phyloP scores from a whole-genome alignment of 192 early-diverging fungal species.

The Rhizophagus sp. region DNA sequence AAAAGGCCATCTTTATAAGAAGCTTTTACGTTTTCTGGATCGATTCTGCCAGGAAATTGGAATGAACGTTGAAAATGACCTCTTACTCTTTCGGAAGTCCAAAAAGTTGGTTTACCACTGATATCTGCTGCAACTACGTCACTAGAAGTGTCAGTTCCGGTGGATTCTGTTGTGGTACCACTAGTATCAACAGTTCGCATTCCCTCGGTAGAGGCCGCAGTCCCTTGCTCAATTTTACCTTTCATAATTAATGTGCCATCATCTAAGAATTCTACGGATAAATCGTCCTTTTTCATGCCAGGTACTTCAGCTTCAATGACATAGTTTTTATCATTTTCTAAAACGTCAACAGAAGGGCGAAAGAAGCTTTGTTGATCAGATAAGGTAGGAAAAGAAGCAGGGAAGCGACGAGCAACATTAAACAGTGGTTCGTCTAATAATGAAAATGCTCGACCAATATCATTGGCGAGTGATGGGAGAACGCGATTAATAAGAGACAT shows the following conservation, averaged over 20 bases:
- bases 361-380: background rate
- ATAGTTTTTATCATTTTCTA: slow-evolving; percentile 36
- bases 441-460: slow-evolving; percentile 34
- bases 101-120: slow-evolving; percentile 8
- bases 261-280: slow-evolving; percentile 38
- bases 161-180: background rate
- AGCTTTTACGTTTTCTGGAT: slow-evolving; percentile 32
- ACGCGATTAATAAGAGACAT: slow-evolving; percentile 16
- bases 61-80: slow-evolving; percentile 33
- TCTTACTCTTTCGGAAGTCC: slow-evolving; percentile 27
- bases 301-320: slow-evolving; percentile 44
- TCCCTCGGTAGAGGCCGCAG: background rate
- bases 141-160: background rate
- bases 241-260: slow-evolving; percentile 36
- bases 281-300: slow-evolving; percentile 40
- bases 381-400: slow-evolving; percentile 17
- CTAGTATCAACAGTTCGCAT: slow-evolving; percentile 8
- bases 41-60: slow-evolving; percentile 31
- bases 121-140: background rate
- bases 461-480: slow-evolving; percentile 35
- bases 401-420: slow-evolving; percentile 25
- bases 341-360: slow-evolving; percentile 37
- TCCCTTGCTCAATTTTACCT: slow-evolving; percentile 34
- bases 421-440: slow-evolving; percentile 39
- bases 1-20: slow-evolving; percentile 37